phyloP scores from a whole-genome alignment of 2,329 filamentous ascomycete species.

The Cercospora canescens region DNA sequence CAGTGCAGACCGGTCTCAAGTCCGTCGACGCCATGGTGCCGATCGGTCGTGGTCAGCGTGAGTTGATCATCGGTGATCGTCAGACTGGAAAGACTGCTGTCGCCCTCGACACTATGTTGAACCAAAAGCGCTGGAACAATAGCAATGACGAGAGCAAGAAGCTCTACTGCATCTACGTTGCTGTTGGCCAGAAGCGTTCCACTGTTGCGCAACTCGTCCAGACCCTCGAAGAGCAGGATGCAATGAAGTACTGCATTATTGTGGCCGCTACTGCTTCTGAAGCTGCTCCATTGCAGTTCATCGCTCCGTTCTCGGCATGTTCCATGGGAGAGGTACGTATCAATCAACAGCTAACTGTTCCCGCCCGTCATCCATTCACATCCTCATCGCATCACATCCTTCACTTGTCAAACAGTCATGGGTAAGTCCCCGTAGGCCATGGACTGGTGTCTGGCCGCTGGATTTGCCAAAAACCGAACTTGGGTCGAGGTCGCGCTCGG shows the following conservation, averaged over 20 bases:
- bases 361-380: background rate
- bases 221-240: conserved; percentile 99
- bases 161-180: conserved; percentile 99
- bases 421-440: too few relatives aligned
- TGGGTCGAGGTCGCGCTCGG: too few relatives aligned
- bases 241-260: conserved; percentile 96
- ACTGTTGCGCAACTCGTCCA: conserved; percentile 99
- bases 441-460: too few relatives aligned
- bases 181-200: conserved; percentile 98
- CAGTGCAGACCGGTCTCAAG: conserved; percentile 99
- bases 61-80: conserved; percentile 99
- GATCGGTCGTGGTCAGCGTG: conserved; percentile 99
- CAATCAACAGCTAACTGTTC: background rate
- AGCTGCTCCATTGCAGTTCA: conserved; percentile 58
- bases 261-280: conserved; percentile 97
- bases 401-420: too few relatives aligned
- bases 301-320: conserved; percentile 77
- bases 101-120: conserved; percentile 95
- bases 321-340: conserved; percentile 25
- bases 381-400: too few relatives aligned
- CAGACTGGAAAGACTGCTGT: conserved; percentile 99
- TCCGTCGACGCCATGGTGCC: conserved; percentile 99
- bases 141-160: conserved; percentile 89
- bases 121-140: conserved; percentile 99
- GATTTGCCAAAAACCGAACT: too few relatives aligned